Percentiles rank a stretch among this genome's conserved stretches.
Conservation (phyloP, 495 filamentous ascomycete species). For the Echria macrotheca region DNA sequence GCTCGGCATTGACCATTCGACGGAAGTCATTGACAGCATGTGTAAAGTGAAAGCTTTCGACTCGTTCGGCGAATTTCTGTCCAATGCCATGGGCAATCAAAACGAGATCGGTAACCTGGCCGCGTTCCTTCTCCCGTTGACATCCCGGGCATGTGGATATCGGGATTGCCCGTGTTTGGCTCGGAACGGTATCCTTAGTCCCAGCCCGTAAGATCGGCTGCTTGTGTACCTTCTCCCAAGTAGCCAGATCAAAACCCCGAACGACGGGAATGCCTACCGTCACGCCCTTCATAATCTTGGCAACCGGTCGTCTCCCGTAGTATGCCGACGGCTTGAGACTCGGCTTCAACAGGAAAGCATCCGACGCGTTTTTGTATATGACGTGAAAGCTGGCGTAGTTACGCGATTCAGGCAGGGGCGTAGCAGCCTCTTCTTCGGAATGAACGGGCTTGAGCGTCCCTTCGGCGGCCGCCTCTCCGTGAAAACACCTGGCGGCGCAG, state of each 20-base stretch:
- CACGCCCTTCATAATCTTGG: conserved; percentile 76
- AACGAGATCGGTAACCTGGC: conserved; percentile 77
- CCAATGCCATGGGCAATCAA: conserved; percentile 94
- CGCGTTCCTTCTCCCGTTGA: conserved; percentile 55
- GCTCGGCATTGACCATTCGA: conserved; percentile 79
- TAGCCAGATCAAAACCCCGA: conserved; percentile 72
- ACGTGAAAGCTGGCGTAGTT: conserved; percentile 67
- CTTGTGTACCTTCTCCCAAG: conserved; percentile 70
- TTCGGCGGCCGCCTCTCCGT: conserved; percentile 50
- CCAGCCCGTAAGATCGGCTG: conserved; percentile 15
- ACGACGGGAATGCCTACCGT: conserved; percentile 81
- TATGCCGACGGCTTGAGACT: conserved; percentile 75
- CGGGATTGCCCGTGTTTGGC: too few relatives aligned
- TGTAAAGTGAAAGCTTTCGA: conserved; percentile 96
- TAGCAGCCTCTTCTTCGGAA: conserved; percentile 31
- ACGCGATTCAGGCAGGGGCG: conserved; percentile 25
- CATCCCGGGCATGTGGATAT: conserved; percentile 46
- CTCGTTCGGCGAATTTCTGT: conserved; percentile 90
- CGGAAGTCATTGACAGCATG: conserved; percentile 89
- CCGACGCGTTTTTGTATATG: conserved; percentile 69
- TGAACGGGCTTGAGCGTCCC: conserved; percentile 40
- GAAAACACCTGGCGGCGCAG: conserved; percentile 50
- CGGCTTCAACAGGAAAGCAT: conserved; percentile 76
- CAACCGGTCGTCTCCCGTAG: conserved; percentile 69
- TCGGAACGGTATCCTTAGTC: conserved; percentile 8